phyloP scores from a whole-genome alignment of 139 green algal species.

The Tetraselmis chui region DNA sequence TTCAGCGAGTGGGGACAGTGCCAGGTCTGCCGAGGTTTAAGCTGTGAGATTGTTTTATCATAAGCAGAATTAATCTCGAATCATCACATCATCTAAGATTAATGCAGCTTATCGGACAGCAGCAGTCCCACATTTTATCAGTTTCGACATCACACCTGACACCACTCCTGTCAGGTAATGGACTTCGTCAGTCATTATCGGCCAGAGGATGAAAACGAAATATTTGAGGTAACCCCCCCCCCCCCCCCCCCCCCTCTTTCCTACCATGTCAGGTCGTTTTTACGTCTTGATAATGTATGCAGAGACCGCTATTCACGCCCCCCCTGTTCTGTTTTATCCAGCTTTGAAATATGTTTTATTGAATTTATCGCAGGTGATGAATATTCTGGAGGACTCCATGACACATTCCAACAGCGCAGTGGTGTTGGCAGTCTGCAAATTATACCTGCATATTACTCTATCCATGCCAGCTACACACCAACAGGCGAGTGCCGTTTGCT shows the following conservation, averaged over 20 bases:
- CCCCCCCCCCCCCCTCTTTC: too few species aligned
- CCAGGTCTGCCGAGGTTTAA: too few species aligned
- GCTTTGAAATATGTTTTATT: too few species aligned
- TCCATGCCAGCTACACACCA: conserved; percentile 77
- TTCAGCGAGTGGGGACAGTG: conserved; percentile 94
- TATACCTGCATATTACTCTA: conserved; percentile 90
- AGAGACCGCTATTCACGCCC: too few species aligned
- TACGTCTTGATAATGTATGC: too few species aligned
- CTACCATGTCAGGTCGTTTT: too few species aligned
- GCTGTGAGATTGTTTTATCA: too few species aligned
- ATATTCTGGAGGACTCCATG: conserved; percentile 85
- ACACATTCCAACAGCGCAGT: conserved; percentile 81
- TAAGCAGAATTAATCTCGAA: too few species aligned
- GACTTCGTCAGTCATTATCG: conserved; percentile 68
- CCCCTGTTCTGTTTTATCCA: background rate
- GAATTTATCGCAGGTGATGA: conserved; percentile 1
- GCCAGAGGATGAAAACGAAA: conserved; percentile 26
- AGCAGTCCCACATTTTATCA: too few species aligned
- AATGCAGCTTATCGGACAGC: too few species aligned
- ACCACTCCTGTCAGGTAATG: conserved; percentile 70
- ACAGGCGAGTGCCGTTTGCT: conserved; percentile 56
- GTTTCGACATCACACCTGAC: too few species aligned
- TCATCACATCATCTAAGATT: too few species aligned
- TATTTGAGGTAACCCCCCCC: background rate
- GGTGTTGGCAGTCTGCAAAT: conserved; percentile 78